Percentiles rank a stretch among this genome's conserved stretches.
Evolutionary conservation across 2,329 filamentous ascomycete species (phyloP).

Genomic region (Penicillium sp.): DNA sequence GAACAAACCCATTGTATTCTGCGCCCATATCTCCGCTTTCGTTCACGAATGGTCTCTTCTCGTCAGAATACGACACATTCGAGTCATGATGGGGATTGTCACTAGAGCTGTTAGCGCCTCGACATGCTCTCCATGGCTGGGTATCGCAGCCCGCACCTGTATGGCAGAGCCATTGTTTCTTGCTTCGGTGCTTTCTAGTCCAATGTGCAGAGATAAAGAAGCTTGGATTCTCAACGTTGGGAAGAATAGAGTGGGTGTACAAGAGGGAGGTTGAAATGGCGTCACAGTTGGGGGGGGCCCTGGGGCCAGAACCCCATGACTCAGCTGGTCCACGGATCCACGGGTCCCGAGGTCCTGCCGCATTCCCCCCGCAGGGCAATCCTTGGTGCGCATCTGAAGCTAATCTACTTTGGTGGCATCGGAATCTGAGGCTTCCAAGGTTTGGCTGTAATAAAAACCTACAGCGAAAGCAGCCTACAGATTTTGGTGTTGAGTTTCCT

Average conservation of each 20-base stretch:
- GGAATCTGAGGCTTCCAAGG: too few species aligned
- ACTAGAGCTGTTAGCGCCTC: conserved; percentile 10
- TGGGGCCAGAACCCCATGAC: background rate
- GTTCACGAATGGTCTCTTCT: conserved; percentile 8
- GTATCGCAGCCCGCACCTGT: background rate
- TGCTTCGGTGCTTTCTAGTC: background rate
- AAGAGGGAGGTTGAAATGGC: background rate
- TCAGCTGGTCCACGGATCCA: background rate
- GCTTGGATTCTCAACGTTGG: background rate
- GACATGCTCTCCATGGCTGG: background rate
- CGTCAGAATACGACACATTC: conserved; percentile 10
- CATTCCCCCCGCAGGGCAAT: background rate
- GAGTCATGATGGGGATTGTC: conserved; percentile 8
- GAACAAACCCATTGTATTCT: conserved; percentile 6
- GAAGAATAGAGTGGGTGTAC: background rate
- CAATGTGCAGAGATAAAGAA: background rate
- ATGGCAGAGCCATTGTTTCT: background rate
- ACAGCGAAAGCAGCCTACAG: too few species aligned
- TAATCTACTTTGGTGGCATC: too few species aligned
- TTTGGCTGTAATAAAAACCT: too few species aligned
- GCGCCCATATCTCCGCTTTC: background rate
- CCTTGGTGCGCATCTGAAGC: background rate
- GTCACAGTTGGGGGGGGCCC: background rate
- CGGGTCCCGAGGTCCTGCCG: too few species aligned
- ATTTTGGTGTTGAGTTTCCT: too few species aligned